These are phyloP conservation scores for Cucurbita moschata DNA, from an alignment of 306 rosid genomes.

Conservation along the genomic window DNA sequence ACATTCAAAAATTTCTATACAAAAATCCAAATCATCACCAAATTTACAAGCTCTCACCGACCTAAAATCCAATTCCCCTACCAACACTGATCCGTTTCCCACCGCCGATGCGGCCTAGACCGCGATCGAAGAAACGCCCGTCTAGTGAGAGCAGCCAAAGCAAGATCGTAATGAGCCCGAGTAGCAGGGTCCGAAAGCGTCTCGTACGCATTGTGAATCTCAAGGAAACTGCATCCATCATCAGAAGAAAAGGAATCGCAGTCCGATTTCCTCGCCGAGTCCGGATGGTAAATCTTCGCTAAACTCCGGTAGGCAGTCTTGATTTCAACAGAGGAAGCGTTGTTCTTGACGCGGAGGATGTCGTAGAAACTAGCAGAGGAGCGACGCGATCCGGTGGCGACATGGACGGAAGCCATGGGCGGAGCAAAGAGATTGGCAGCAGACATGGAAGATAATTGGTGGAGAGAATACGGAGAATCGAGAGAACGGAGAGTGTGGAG, in stretches of 20 bases:
- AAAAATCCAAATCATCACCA: not conserved
- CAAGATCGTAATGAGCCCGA: slow-evolving; percentile 48
- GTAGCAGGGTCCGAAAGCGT: slow-evolving; percentile 78
- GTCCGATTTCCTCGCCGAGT: slow-evolving; percentile 20
- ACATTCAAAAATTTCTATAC: not conserved
- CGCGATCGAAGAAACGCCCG: slow-evolving; percentile 9
- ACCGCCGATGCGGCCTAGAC: slow-evolving; percentile 41
- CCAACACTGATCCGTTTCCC: slow-evolving; percentile 99
- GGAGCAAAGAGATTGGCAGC: not conserved
- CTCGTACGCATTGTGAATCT: slow-evolving; percentile 63
- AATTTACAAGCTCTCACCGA: not conserved
- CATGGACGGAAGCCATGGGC: not conserved
- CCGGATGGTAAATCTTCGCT: slow-evolving; percentile 59
- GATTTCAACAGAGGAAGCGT: slow-evolving; percentile 35
- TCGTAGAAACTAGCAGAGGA: slow-evolving; percentile 23
- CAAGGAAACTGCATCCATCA: slow-evolving; percentile 38
- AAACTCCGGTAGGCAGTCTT: slow-evolving; percentile 35
- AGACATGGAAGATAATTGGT: slow-evolving; percentile 11
- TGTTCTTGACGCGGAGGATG: slow-evolving; percentile 19
- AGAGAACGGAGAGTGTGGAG: not conserved
- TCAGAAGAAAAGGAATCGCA: slow-evolving; percentile 4
- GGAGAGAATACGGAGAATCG: not conserved
- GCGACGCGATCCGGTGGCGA: not conserved
- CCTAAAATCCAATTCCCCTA: slow-evolving; percentile 12
- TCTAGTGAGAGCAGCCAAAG: slow-evolving; percentile 20